These are phyloP conservation scores for Epichloe elymi DNA, from an alignment of 2,329 filamentous ascomycete genomes.

Conservation along the genomic window DNA sequence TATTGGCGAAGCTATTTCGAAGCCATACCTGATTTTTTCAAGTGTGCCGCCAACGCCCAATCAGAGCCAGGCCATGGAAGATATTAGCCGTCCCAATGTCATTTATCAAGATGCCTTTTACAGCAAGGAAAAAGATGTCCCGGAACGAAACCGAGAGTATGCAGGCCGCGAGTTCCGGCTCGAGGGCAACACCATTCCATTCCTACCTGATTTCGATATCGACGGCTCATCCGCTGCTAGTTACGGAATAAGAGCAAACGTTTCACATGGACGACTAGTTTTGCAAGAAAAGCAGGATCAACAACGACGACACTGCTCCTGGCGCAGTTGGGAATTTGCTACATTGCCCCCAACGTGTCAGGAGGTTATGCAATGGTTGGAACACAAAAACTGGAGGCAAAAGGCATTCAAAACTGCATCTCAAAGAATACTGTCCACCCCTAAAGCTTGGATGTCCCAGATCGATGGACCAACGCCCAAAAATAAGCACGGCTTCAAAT, in stretches of 20 bases:
- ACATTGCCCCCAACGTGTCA: constrained; percentile 53
- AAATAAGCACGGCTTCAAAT: constrained; percentile 73
- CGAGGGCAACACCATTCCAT: constrained; percentile 61
- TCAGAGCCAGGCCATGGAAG: constrained; percentile 12
- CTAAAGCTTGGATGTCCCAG: constrained; percentile 51
- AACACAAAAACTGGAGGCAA: constrained; percentile 15
- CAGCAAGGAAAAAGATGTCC: constrained; percentile 71
- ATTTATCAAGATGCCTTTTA: constrained; percentile 83
- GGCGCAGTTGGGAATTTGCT: constrained; percentile 61
- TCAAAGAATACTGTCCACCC: constrained; percentile 12
- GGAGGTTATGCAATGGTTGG: constrained; percentile 60
- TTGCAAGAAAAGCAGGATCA: constrained; percentile 37
- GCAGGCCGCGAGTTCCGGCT: constrained; percentile 76
- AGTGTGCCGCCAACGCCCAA: constrained; percentile 14
- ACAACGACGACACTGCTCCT: constrained; percentile 38
- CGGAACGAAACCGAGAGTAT: constrained; percentile 65
- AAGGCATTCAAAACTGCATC: constrained; percentile 11
- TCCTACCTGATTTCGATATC: constrained; percentile 65
- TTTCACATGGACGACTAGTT: constrained; percentile 34
- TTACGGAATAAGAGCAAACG: constrained; percentile 36
- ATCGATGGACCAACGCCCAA: constrained; percentile 80
- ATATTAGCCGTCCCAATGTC: constrained; percentile 40
- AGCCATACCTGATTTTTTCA: constrained; percentile 12
- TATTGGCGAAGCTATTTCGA: neutral
- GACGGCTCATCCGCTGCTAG: constrained; percentile 40